These are phyloP conservation scores for Craterostigma plantagineum DNA, from an alignment of 257 asterid species.

Conservation along the genomic window DNA sequence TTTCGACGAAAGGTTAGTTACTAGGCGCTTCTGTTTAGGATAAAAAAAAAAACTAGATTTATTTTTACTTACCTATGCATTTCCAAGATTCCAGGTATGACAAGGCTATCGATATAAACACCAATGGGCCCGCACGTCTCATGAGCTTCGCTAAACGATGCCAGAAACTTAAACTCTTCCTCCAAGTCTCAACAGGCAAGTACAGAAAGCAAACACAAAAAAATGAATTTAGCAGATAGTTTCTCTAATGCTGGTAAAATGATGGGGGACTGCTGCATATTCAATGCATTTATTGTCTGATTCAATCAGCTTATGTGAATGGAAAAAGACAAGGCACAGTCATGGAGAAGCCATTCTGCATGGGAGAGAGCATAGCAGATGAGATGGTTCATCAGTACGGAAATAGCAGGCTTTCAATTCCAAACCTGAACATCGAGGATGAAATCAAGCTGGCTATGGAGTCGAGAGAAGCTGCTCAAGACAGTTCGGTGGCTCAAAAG, in stretches of 20 bases:
- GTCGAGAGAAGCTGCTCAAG: conserved; percentile 36
- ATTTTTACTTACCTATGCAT: neutral
- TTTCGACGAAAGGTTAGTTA: conserved; percentile 71
- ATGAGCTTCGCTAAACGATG: conserved; percentile 64
- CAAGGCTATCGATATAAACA: conserved; percentile 71
- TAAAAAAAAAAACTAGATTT: neutral
- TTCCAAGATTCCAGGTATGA: conserved; percentile 52
- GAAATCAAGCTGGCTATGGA: conserved; percentile 56
- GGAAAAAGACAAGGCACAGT: conserved; percentile 79
- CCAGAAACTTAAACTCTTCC: conserved; percentile 48
- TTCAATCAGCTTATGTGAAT: conserved; percentile 70
- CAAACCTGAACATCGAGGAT: conserved; percentile 53
- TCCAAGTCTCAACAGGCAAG: conserved; percentile 93
- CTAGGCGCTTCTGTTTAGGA: neutral
- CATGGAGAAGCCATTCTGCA: conserved; percentile 63
- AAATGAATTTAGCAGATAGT: no score
- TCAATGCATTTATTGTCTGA: neutral
- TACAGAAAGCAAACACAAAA: neutral
- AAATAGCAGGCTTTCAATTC: conserved; percentile 15
- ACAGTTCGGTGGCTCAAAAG: no score
- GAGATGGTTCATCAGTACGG: conserved; percentile 24
- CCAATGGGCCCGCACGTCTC: conserved; percentile 61
- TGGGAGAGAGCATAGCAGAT: conserved; percentile 51
- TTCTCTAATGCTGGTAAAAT: no score
- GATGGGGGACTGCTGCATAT: neutral